Evolutionary conservation across 192 early-diverging fungal species (phyloP), one percentile per base, ranked within the genome.

Genomic region (Glomus cerebriforme): DNA sequence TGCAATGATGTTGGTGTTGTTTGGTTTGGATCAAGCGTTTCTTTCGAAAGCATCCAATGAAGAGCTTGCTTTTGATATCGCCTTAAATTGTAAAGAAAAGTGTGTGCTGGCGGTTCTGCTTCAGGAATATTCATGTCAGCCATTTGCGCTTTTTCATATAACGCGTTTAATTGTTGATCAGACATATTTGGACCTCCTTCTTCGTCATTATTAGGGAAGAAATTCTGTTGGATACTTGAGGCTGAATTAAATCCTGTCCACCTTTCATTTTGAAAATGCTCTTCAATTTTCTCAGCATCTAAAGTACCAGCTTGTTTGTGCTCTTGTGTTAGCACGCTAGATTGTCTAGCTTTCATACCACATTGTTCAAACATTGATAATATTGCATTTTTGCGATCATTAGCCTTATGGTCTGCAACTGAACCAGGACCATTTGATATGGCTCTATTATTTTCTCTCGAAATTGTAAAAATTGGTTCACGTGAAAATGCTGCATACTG

Each of bases 141-240:
- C 34, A 81, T 76, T 26, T 89, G 88, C 7, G 88, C 88, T 63
- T 89, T 87, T 74, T 89, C 88, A 75, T 89, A 89, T 17, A 89
- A 73, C 3, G 82, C 79, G 74, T 89, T 85, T 22, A 89, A 60
- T 27, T 86, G 84, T 54, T 85, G 81, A 73, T 89, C 88, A 0
- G 86, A 80, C 0, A 89, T 84, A 62, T 85, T 84, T n/a, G 86
- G 85, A 5, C 80, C 73, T 59, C 80, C 77, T 7, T 83, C 83
- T 7, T 84, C 76, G 8, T 80, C 79, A 3, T 65, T 59, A 43
- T 8, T 2, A 12, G 39, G 39, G 8, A 68, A 27, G 68, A 76
- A 60, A 83, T 24, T 27, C 79, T 80, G 35, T 79, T 81, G 7
- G 47, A 72, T 1, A n/a, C 39, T 43, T 43, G 63, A 45, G 79